Base-by-base conservation (phyloP, 2,329 filamentous ascomycete species). In the Lasiodiplodia theobromae region DNA sequence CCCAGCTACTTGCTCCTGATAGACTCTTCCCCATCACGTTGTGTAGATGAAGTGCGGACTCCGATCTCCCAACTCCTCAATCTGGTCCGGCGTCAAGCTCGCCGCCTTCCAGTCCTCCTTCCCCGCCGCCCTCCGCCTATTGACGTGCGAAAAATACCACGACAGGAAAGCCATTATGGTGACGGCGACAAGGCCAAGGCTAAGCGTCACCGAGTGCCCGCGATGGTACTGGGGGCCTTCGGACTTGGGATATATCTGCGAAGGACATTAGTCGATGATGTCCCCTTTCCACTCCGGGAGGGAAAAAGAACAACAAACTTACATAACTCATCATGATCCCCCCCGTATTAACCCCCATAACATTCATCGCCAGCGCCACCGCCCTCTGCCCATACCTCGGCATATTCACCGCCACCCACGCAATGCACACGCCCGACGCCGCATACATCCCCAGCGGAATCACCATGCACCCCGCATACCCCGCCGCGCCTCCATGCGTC, bases 391-490 rank as follows among this genome's bases (percentile, higher is more conserved):
- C 91, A 72, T 93, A 94, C 8, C 92, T 84, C 1, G 92, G 92
- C 18, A 86, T 85, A 69, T 93, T 94, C 21, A 86, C 89, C 0
- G 90, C 86, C 49, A 90, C 71, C 87, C 86, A 88, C 3, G 86
- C 85, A 10, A 88, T 77, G 4, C 85, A 85, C 23, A 88, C 74
- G 1, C 86, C 86, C 14, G 87, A 85, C 8, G 80, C 79, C 16
- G 88, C 84, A 72, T 94, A 95, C 2, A 95, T 76, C 0, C 92
- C 92, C 69, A 88, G 85, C 0, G 92, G 91, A 0, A 94, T 87
- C n/a, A 95, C 80, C 77, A 94, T 91, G 70, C 91, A 93, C 2
- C 88, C 92, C 71, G 92, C 91, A 74, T 93, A 94, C 72, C 91
- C 90, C 7, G 89, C 91, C 0, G 87, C 88, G 0, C 86, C 82